Evolutionary conservation across 139 green algal genomes (phyloP).

Genomic region (Gonium pectorale): DNA sequence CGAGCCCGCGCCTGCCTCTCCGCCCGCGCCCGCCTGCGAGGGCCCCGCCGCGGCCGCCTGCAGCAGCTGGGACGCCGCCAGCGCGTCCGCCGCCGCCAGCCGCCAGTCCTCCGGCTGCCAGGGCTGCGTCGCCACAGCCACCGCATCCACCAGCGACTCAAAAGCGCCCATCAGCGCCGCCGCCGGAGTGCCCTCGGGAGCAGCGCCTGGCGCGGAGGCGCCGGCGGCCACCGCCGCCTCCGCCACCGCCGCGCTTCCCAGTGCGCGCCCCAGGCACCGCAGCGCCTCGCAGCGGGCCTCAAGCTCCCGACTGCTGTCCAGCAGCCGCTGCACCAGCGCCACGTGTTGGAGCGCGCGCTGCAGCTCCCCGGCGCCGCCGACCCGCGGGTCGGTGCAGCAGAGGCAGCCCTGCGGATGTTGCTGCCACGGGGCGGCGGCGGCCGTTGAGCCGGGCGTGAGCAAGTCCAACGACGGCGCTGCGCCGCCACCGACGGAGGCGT

Average conservation of each 20-base stretch:
- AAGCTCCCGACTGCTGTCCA: slow-evolving; percentile 33
- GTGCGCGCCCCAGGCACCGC: slow-evolving; percentile 53
- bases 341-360: slow-evolving; percentile 9
- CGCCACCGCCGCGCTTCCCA: slow-evolving; percentile 27
- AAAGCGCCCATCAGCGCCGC: slow-evolving; percentile 41
- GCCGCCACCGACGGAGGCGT: no score
- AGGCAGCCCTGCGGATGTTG: slow-evolving; percentile 11
- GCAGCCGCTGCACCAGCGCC: slow-evolving; percentile 17
- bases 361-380: slow-evolving; percentile 1
- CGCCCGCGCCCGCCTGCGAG: not conserved
- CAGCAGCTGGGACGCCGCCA: slow-evolving; percentile 62
- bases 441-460: not conserved
- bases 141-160: slow-evolving; percentile 20
- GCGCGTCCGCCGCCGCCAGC: slow-evolving; percentile 62
- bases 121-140: slow-evolving; percentile 24
- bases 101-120: slow-evolving; percentile 69
- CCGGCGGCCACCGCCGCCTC: not conserved
- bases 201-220: not conserved
- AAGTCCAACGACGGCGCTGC: not conserved
- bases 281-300: slow-evolving; percentile 54
- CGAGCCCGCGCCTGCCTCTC: not conserved
- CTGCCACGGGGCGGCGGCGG: not conserved
- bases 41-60: slow-evolving; percentile 10
- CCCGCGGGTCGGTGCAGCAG: slow-evolving; percentile 6
- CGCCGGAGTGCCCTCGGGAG: not conserved